Percentiles rank a stretch among this genome's conserved stretches.
Evolutionary conservation across 2,329 filamentous ascomycete genomes (phyloP).

Genomic region (Xylaria sp.): DNA sequence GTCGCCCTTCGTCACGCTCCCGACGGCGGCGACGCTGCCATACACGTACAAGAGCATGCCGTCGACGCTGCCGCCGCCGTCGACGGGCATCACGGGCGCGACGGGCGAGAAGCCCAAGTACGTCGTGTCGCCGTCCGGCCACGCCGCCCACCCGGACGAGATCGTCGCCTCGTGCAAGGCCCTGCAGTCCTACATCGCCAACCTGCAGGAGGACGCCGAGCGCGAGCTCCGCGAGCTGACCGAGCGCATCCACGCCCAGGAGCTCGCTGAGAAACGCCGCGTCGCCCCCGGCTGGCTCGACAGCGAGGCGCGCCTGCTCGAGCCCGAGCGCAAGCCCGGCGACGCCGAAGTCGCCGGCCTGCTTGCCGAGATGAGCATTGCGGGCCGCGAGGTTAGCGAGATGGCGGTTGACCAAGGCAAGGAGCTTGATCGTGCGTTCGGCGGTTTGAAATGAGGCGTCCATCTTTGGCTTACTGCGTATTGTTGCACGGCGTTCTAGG

Average conservation of each 20-base stretch:
- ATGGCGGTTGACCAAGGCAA: slow-evolving; percentile 57
- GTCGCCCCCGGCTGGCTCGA: slow-evolving; percentile 84
- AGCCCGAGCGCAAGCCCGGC: slow-evolving; percentile 62
- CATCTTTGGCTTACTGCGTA: not conserved
- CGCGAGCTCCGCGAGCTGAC: slow-evolving; percentile 73
- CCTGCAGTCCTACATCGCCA: slow-evolving; percentile 75
- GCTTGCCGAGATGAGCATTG: slow-evolving; percentile 40
- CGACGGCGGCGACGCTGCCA: slow-evolving; percentile 86
- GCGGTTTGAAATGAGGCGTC: slow-evolving; percentile 39
- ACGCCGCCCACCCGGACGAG: slow-evolving; percentile 84
- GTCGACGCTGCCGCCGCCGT: slow-evolving; percentile 79
- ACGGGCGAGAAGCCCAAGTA: slow-evolving; percentile 66
- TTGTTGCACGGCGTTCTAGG: not conserved
- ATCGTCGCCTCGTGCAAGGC: slow-evolving; percentile 83
- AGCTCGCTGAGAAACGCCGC: slow-evolving; percentile 78
- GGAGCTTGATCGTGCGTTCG: slow-evolving; percentile 65
- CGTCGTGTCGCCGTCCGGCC: slow-evolving; percentile 77
- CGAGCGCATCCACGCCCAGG: slow-evolving; percentile 65
- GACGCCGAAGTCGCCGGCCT: slow-evolving; percentile 29
- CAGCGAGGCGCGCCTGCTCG: slow-evolving; percentile 70
- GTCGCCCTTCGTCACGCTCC: slow-evolving; percentile 90
- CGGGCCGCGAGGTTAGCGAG: slow-evolving; percentile 41
- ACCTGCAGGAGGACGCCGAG: slow-evolving; percentile 71
- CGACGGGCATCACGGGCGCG: slow-evolving; percentile 55
- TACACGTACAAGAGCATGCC: slow-evolving; percentile 95